Percentiles rank a stretch among this genome's conserved stretches.
Evolutionary conservation across 345 rosid genomes (phyloP).

Genomic region (Limnanthes douglasii): DNA sequence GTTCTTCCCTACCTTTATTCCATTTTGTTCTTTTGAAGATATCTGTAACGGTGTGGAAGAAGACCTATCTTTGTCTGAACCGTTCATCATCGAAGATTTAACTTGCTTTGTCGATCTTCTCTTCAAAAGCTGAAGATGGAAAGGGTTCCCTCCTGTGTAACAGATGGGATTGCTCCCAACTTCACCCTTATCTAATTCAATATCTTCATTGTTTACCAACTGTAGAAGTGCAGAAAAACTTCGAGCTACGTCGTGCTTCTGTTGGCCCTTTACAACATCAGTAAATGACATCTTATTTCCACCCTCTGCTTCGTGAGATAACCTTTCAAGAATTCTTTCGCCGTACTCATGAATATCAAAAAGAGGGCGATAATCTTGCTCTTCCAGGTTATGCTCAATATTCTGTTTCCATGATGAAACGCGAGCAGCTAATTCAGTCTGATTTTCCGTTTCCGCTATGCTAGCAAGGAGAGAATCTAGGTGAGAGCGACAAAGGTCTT

Average conservation of each 20-base stretch:
- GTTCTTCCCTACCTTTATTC: conserved; percentile 24
- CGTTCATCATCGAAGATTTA: conserved; percentile 32
- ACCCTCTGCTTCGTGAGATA: conserved; percentile 28
- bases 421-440: conserved; percentile 84
- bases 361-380: conserved; percentile 78
- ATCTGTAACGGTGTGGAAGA: conserved; percentile 8
- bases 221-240: conserved; percentile 93
- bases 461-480: conserved; percentile 89
- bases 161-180: conserved; percentile 27
- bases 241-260: conserved; percentile 84
- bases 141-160: conserved; percentile 60
- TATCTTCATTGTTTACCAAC: conserved; percentile 91
- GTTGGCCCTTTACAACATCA: conserved; percentile 57
- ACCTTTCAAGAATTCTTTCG: conserved; percentile 42
- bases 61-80: conserved; percentile 4
- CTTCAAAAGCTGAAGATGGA: conserved; percentile 37
- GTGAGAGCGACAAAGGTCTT: conserved; percentile 94
- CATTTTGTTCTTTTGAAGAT: conserved; percentile 8
- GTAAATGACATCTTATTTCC: conserved; percentile 31
- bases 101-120: conserved; percentile 31
- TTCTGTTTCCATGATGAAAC: conserved; percentile 92
- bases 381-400: conserved; percentile 81
- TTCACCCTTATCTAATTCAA: conserved; percentile 44
- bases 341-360: conserved; percentile 91
- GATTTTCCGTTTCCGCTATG: conserved; percentile 86